Percentiles rank a stretch among this genome's conserved stretches.
These are phyloP conservation scores for Dactylellina cionopaga DNA, from an alignment of 2,329 filamentous ascomycete genomes.

Conservation along the genomic window DNA sequence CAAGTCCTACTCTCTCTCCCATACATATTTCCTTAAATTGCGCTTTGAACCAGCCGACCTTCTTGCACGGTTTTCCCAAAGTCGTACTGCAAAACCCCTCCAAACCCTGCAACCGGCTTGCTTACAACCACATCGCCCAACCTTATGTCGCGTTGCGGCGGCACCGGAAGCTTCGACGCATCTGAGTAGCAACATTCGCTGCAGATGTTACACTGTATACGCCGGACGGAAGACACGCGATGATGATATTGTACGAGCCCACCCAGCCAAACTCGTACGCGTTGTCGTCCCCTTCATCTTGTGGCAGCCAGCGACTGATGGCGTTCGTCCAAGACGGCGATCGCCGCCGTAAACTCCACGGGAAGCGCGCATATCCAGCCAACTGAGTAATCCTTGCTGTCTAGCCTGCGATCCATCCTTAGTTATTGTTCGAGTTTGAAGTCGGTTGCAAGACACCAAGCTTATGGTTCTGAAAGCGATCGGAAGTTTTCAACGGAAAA, in stretches of 20 bases:
- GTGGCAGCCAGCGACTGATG: not conserved
- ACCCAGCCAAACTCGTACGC: not conserved
- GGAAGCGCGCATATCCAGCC: constrained; percentile 11
- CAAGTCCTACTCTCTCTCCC: no score
- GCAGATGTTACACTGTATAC: constrained; percentile 3
- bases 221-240: no score
- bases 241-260: no score
- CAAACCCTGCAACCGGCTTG: not conserved
- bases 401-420: not conserved
- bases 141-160: not conserved
- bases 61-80: constrained; percentile 4
- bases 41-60: not conserved
- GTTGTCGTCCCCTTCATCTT: not conserved
- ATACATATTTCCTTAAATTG: no score
- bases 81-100: no score
- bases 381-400: not conserved
- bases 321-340: not conserved
- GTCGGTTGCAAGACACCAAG: no score
- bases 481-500: no score
- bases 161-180: not conserved
- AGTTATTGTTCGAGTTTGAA: no score
- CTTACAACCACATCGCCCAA: constrained; percentile 3
- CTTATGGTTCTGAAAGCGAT: no score
- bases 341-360: not conserved
- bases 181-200: not conserved